A percentile compares a stretch with the other conserved stretches of the same genome.
These are phyloP conservation scores for Leccinum barrowsii DNA, from an alignment of 768 basidiomycete species.

Conservation along the genomic window DNA sequence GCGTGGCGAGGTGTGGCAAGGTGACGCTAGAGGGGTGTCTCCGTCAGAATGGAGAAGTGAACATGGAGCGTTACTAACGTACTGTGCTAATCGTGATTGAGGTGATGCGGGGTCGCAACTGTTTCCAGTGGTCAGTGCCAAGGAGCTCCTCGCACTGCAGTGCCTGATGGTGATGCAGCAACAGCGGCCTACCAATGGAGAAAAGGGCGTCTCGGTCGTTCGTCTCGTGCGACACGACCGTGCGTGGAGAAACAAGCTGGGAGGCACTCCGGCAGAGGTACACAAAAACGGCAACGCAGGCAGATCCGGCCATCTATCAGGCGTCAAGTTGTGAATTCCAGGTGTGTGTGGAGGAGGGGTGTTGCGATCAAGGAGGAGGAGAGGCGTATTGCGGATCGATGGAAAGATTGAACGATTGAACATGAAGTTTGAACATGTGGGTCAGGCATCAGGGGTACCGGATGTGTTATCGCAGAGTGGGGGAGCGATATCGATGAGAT, in stretches of 20 bases:
- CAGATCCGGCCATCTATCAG: slow-evolving; percentile 7
- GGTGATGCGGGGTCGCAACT: not conserved
- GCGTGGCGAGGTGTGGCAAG: not conserved
- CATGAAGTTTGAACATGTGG: not conserved
- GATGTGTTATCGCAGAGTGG: not conserved
- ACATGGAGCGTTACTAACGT: not conserved
- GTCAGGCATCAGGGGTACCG: not conserved
- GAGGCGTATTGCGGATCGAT: slow-evolving; percentile 15
- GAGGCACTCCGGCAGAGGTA: not conserved
- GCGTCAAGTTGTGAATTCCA: slow-evolving; percentile 8
- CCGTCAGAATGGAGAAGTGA: not conserved
- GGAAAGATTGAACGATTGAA: not conserved
- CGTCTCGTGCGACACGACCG: not conserved
- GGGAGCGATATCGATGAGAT: slow-evolving; percentile 22
- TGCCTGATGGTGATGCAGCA: slow-evolving; percentile 4
- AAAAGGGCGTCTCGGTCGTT: not conserved
- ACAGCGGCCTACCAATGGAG: not conserved
- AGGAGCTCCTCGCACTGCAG: not conserved
- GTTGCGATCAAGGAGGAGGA: slow-evolving; percentile 13
- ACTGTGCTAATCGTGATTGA: not conserved
- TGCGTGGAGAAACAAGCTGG: not conserved
- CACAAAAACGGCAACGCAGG: slow-evolving; percentile 7
- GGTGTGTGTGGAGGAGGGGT: not conserved
- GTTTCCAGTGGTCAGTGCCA: not conserved
- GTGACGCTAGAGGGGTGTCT: not conserved